Percentiles rank a stretch among this genome's conserved stretches.
These are phyloP conservation scores for Colletotrichum higginsianum DNA, from an alignment of 2,329 filamentous ascomycete genomes.

Conservation along the genomic window DNA sequence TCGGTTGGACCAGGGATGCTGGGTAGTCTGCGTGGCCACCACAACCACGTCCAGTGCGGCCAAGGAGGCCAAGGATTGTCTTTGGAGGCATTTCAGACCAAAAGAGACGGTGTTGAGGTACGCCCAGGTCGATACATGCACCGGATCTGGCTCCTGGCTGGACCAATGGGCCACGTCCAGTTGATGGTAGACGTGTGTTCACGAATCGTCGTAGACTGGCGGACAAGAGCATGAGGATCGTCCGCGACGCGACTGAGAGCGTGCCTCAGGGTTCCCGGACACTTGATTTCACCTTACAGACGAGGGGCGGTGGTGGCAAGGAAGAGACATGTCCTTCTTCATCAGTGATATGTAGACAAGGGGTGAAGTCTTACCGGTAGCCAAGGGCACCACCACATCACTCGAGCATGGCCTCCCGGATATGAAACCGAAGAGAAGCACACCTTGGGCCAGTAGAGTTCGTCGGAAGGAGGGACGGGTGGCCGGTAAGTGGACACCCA, in stretches of 20 bases:
- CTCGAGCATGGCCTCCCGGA: neutral
- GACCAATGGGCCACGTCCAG: neutral
- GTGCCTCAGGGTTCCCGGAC: too few species aligned
- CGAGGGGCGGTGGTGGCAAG: rapidly evolving
- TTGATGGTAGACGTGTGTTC: neutral
- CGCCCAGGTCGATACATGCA: neutral
- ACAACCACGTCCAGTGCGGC: neutral
- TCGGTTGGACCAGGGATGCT: too few species aligned
- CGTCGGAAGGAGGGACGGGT: neutral
- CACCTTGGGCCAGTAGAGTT: neutral
- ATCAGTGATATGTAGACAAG: too few species aligned
- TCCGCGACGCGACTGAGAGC: neutral
- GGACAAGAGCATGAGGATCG: neutral
- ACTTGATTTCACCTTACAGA: too few species aligned
- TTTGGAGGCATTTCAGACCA: neutral
- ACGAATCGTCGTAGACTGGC: neutral
- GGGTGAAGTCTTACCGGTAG: too few species aligned
- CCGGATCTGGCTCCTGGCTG: neutral
- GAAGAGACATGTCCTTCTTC: too few species aligned
- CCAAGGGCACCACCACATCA: neutral
- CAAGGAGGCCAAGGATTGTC: neutral
- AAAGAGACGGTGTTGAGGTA: neutral
- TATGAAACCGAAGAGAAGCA: too few species aligned
- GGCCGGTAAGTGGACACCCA: neutral
- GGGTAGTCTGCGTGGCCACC: too few species aligned